Conservation (phyloP, 2,329 filamentous ascomycete species). For the Microsporum ferrugineum region DNA sequence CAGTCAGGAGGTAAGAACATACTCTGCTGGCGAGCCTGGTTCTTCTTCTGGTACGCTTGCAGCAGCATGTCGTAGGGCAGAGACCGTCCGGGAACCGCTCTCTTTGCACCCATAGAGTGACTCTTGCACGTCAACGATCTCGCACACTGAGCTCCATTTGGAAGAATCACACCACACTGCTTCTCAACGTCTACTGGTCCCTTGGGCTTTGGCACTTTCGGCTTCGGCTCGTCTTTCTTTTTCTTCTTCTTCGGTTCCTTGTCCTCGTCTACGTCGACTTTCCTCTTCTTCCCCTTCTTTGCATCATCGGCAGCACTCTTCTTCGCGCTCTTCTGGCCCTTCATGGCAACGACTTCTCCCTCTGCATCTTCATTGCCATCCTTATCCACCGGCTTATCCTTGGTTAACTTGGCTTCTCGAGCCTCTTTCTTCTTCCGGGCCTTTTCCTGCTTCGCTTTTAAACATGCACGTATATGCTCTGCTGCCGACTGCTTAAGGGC, state of each 20-base stretch:
- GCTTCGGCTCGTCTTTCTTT: slow-evolving; percentile 85
- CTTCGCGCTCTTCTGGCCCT: slow-evolving; percentile 53
- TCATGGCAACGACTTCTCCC: slow-evolving; percentile 31
- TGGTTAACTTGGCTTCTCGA: slow-evolving; percentile 56
- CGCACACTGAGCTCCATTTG: slow-evolving; percentile 78
- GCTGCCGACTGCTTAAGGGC: slow-evolving; percentile 64
- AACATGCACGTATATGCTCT: slow-evolving; percentile 69
- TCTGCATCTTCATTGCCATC: slow-evolving; percentile 35
- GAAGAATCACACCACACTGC: slow-evolving; percentile 78
- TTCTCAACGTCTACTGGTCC: slow-evolving; percentile 88
- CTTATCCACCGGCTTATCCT: slow-evolving; percentile 36
- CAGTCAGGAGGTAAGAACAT: slow-evolving; percentile 27
- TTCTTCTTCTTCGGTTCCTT: slow-evolving; percentile 83
- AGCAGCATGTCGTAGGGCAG: slow-evolving; percentile 88
- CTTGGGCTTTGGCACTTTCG: slow-evolving; percentile 74
- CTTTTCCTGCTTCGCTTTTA: slow-evolving; percentile 75
- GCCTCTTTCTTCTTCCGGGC: slow-evolving; percentile 66
- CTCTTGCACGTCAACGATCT: slow-evolving; percentile 86
- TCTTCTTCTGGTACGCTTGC: slow-evolving; percentile 88
- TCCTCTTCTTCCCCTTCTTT: slow-evolving; percentile 64
- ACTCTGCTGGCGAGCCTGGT: slow-evolving; percentile 96
- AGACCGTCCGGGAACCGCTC: slow-evolving; percentile 73
- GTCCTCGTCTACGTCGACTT: slow-evolving; percentile 58
- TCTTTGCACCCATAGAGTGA: slow-evolving; percentile 88
- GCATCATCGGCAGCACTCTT: slow-evolving; percentile 50